Evolutionary conservation across 805 yeast species (phyloP).

Genomic region (Candida montana): DNA sequence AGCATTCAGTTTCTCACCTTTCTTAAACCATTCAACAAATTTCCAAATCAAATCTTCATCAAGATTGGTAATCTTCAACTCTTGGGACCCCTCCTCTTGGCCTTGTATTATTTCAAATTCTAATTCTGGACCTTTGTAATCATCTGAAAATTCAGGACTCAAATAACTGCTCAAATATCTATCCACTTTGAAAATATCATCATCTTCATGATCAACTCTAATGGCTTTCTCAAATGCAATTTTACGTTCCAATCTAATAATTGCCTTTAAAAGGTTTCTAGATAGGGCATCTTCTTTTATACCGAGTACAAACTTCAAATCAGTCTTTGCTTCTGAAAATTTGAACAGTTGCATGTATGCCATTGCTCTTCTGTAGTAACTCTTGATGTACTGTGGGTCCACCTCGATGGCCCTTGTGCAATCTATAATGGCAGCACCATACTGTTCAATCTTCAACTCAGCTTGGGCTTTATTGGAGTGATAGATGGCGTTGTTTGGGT

Average conservation of each 20-base stretch:
- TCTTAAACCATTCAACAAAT: slow-evolving; percentile 66
- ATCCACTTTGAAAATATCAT: slow-evolving; percentile 24
- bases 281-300: slow-evolving; percentile 62
- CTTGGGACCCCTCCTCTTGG: slow-evolving; percentile 14
- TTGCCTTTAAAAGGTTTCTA: slow-evolving; percentile 51
- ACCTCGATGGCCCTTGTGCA: slow-evolving; percentile 64
- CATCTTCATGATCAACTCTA: slow-evolving; percentile 65
- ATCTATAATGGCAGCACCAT: slow-evolving; percentile 80
- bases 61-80: slow-evolving; percentile 28
- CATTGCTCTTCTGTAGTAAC: slow-evolving; percentile 82
- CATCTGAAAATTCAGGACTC: slow-evolving; percentile 35
- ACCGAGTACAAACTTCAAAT: slow-evolving; percentile 57
- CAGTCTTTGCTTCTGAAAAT: slow-evolving; percentile 67
- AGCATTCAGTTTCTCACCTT: slow-evolving; percentile 72
- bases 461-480: slow-evolving; percentile 90
- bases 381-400: slow-evolving; percentile 67
- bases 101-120: slow-evolving; percentile 29
- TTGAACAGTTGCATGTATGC: slow-evolving; percentile 72
- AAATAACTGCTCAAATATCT: slow-evolving; percentile 5
- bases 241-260: slow-evolving; percentile 60
- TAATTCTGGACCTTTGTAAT: slow-evolving; percentile 56
- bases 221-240: slow-evolving; percentile 86
- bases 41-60: slow-evolving; percentile 50
- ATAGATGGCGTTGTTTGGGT: slow-evolving; percentile 51
- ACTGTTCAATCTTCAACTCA: slow-evolving; percentile 77